These are phyloP conservation scores for Phytophthora ohioensis DNA, from an alignment of 352 stramenopile species.

Conservation along the genomic window DNA sequence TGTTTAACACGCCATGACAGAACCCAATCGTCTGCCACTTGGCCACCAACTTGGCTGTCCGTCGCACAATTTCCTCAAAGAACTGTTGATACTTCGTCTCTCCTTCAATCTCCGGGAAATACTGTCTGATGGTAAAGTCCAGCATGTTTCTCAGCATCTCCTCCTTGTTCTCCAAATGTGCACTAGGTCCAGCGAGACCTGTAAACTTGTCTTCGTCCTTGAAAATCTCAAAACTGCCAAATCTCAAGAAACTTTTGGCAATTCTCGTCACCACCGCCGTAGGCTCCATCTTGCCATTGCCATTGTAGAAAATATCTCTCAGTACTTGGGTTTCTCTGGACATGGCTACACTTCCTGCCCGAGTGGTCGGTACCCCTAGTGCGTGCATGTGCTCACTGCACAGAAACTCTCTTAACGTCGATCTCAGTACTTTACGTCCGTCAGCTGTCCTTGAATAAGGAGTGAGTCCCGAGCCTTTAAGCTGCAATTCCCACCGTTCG, in stretches of 20 bases:
- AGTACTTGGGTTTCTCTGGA: conserved; percentile 77
- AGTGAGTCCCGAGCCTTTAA: conserved; percentile 96
- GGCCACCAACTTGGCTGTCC: conserved; percentile 85
- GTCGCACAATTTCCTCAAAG: conserved; percentile 68
- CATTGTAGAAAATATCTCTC: conserved; percentile 92
- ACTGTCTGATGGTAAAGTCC: conserved; percentile 79
- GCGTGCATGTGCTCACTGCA: conserved; percentile 96
- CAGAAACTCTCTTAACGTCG: conserved; percentile 97
- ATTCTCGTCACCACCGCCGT: conserved; percentile 90
- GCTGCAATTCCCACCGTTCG: conserved; percentile 93
- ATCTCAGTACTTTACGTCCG: conserved; percentile 93
- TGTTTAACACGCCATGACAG: conserved; percentile 94
- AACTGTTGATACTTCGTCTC: conserved; percentile 53
- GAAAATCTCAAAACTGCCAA: conserved; percentile 98
- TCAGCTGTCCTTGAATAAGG: conserved; percentile 96
- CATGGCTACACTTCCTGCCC: conserved; percentile 84
- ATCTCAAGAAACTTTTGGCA: conserved; percentile 93
- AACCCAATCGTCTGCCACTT: conserved; percentile 90
- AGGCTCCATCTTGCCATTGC: conserved; percentile 83
- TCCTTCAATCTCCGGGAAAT: conserved; percentile 60
- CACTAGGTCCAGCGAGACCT: conserved; percentile 73
- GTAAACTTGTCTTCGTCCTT: conserved; percentile 77
- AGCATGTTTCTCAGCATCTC: conserved; percentile 82
- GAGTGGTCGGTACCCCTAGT: conserved; percentile 94
- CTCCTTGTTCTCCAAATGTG: conserved; percentile 66